These are phyloP conservation scores for Emmonsiellopsis sp. DNA, from an alignment of 2,329 filamentous ascomycete genomes.

Conservation along the genomic window DNA sequence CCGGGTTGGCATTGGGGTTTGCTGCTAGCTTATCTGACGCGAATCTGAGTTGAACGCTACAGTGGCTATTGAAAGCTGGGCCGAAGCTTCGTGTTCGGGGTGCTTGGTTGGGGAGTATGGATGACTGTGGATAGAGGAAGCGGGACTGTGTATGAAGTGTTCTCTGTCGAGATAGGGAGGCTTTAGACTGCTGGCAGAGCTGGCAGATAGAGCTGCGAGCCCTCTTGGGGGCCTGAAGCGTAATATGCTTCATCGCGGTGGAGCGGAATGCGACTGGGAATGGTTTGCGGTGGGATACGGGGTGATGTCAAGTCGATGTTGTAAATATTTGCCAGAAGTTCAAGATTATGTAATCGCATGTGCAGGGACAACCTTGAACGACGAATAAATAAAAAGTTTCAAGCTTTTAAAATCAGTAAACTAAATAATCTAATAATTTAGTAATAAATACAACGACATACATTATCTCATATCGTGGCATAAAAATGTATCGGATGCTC, in stretches of 20 bases:
- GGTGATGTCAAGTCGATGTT: not conserved
- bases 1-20: slow-evolving; percentile 7
- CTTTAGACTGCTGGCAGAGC: slow-evolving; percentile 27
- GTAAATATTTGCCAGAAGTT: not conserved
- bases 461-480: no score
- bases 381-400: no score
- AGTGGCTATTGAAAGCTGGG: not conserved
- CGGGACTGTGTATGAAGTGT: not conserved
- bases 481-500: no score
- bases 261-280: not conserved
- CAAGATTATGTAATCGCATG: no score
- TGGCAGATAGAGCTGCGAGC: slow-evolving; percentile 27
- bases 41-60: not conserved
- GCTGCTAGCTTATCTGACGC: not conserved
- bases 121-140: not conserved
- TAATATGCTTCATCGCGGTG: slow-evolving; percentile 27
- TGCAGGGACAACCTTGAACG: no score
- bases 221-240: slow-evolving; percentile 20
- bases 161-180: slow-evolving; percentile 9
- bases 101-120: not conserved
- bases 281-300: not conserved
- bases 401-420: no score
- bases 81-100: not conserved
- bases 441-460: no score
- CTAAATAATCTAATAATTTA: no score